A percentile compares a stretch with the other conserved stretches of the same genome.
Conservation (phyloP, 805 yeast genomes). For the Kurtzmaniella cleridarum region DNA sequence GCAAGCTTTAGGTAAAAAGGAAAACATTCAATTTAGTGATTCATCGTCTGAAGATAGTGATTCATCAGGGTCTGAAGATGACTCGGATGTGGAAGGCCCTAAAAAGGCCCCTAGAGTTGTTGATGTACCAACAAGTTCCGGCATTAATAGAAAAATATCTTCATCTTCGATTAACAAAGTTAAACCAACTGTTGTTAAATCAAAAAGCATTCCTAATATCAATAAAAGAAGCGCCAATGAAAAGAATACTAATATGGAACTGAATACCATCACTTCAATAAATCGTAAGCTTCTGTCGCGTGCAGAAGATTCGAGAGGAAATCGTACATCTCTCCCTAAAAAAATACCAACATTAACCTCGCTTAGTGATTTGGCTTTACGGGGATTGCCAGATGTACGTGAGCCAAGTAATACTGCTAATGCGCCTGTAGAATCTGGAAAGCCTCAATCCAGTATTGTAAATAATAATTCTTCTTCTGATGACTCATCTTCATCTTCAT, state of each 20-base stretch:
- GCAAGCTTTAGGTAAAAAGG: constrained; percentile 1
- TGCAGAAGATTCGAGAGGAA: constrained; percentile 5
- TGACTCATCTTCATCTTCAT: constrained; percentile 5
- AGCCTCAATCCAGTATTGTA: background rate
- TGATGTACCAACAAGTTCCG: constrained; percentile 1
- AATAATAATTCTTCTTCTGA: constrained; percentile 3
- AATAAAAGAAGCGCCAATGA: too few species aligned
- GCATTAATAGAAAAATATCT: background rate
- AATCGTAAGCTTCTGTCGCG: background rate
- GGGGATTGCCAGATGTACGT: constrained; percentile 65
- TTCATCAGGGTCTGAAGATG: constrained; percentile 3
- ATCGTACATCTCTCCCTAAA: constrained; percentile 7
- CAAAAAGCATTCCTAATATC: too few species aligned
- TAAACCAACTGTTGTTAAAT: background rate
- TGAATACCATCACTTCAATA: too few species aligned
- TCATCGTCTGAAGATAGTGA: constrained; percentile 10
- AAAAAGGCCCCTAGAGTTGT: constrained; percentile 4
- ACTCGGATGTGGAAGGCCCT: constrained; percentile 1
- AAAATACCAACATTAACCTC: constrained; percentile 41
- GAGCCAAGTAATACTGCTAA: constrained; percentile 27
- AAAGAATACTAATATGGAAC: too few species aligned
- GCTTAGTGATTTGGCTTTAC: constrained; percentile 52
- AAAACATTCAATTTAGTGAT: constrained; percentile 5
- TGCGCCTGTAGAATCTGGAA: background rate
- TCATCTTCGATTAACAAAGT: background rate